Evolutionary conservation across 2,329 filamentous ascomycete genomes (phyloP).

Genomic region (Cladosporium sp.): DNA sequence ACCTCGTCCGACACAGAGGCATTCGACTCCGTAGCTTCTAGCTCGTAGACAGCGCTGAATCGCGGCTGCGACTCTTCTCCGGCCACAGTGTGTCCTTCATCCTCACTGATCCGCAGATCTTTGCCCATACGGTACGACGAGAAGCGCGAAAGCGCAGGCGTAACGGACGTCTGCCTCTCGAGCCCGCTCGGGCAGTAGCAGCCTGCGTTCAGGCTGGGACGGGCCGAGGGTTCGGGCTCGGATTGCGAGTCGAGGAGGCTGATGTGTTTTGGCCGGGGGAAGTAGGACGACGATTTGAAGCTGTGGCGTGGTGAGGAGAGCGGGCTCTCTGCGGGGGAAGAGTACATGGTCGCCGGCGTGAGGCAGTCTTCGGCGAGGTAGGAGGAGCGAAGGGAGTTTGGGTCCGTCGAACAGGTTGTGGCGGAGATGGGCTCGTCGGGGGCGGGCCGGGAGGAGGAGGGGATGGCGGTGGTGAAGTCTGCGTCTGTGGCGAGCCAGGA

Average conservation of each 20-base stretch:
- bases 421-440: slow-evolving; percentile 11
- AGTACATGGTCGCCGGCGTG: background rate
- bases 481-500: slow-evolving; percentile 4
- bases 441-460: background rate
- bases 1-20: background rate
- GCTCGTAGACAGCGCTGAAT: too few species aligned
- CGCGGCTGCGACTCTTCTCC: too few species aligned
- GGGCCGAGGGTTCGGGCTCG: slow-evolving; percentile 1
- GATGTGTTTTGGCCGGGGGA: slow-evolving; percentile 4
- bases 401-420: background rate
- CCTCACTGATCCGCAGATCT: background rate
- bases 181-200: slow-evolving; percentile 16
- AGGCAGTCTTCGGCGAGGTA: slow-evolving; percentile 1
- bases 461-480: background rate
- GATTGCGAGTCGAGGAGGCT: slow-evolving; percentile 1
- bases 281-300: background rate
- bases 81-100: too few species aligned
- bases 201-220: slow-evolving; percentile 15
- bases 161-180: background rate
- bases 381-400: background rate
- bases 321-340: slow-evolving; percentile 1
- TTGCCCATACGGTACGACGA: background rate
- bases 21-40: too few species aligned
- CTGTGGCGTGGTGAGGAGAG: background rate
- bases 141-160: background rate